Evolutionary conservation across 805 yeast species (phyloP).

Genomic region (Kuraishia piskuri): DNA sequence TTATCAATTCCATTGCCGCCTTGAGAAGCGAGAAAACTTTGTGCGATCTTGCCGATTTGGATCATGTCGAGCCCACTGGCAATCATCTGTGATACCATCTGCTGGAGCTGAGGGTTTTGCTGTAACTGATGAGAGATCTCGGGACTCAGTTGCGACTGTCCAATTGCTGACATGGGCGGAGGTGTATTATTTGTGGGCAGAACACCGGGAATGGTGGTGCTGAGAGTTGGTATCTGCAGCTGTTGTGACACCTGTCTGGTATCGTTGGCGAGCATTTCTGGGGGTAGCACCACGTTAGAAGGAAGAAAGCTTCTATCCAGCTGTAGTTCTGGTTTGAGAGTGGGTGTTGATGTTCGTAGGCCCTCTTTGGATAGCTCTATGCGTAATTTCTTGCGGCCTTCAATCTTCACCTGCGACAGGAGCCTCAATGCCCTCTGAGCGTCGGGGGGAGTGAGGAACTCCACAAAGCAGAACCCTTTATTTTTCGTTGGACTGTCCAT

Average conservation of each 20-base stretch:
- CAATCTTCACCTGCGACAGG: conserved; percentile 34
- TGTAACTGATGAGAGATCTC: conserved; percentile 9
- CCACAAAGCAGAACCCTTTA: conserved; percentile 63
- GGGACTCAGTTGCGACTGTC: conserved; percentile 9
- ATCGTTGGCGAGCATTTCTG: conserved; percentile 26
- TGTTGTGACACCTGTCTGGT: conserved; percentile 2
- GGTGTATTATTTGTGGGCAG: background rate
- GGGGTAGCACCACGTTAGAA: conserved; percentile 48
- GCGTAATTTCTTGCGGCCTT: conserved; percentile 39
- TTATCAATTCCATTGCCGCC: background rate
- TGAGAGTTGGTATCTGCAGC: conserved; percentile 5
- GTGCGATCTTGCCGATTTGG: conserved; percentile 20
- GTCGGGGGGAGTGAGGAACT: conserved; percentile 41
- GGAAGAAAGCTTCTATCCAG: conserved; percentile 43
- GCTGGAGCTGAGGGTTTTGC: conserved; percentile 21
- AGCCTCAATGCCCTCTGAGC: conserved; percentile 41
- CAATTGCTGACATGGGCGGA: conserved; percentile 8
- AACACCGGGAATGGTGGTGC: conserved; percentile 2
- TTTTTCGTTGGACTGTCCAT: conserved; percentile 49
- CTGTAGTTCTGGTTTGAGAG: conserved; percentile 31
- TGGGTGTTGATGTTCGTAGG: conserved; percentile 28
- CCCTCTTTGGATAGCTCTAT: conserved; percentile 60
- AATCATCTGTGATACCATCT: conserved; percentile 25
- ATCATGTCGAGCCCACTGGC: conserved; percentile 26
- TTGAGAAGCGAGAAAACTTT: conserved; percentile 13